These are phyloP conservation scores for Dothideomycetes sp. DNA, from an alignment of 2,329 filamentous ascomycete genomes.

Conservation along the genomic window DNA sequence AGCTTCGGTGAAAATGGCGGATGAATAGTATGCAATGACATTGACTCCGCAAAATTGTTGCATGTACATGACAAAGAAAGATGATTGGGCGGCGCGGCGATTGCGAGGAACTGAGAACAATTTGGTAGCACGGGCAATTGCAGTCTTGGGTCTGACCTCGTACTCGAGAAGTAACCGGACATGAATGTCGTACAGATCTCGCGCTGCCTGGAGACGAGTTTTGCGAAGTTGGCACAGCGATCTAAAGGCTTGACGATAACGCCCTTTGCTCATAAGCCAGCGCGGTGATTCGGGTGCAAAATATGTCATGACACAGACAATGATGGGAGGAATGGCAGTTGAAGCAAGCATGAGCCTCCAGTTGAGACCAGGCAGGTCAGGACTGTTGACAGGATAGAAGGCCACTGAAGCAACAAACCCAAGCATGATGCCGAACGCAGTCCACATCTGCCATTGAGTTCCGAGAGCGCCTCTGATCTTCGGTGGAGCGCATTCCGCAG, in stretches of 20 bases:
- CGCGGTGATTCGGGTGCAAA: slow-evolving; percentile 36
- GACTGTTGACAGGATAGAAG: slow-evolving; percentile 38
- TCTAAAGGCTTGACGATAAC: slow-evolving; percentile 28
- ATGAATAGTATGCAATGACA: slow-evolving; percentile 26
- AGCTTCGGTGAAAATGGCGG: slow-evolving; percentile 22
- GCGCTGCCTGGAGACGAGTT: slow-evolving; percentile 30
- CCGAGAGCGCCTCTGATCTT: slow-evolving; percentile 35
- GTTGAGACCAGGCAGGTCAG: slow-evolving; percentile 29
- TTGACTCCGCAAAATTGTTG: slow-evolving; percentile 19
- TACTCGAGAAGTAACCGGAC: slow-evolving; percentile 14
- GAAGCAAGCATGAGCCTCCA: slow-evolving; percentile 51
- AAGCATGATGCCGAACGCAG: slow-evolving; percentile 36
- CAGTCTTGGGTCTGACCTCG: slow-evolving; percentile 12
- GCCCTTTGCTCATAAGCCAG: slow-evolving; percentile 32
- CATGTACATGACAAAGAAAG: slow-evolving; percentile 18
- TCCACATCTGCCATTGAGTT: slow-evolving; percentile 43
- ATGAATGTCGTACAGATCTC: slow-evolving; percentile 31
- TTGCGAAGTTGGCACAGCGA: slow-evolving; percentile 28
- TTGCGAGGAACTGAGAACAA: slow-evolving; percentile 26
- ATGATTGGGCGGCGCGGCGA: slow-evolving; percentile 24
- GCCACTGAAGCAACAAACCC: slow-evolving; percentile 34
- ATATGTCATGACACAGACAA: slow-evolving; percentile 27
- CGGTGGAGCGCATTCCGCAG: slow-evolving; percentile 31
- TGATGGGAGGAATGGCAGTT: slow-evolving; percentile 41
- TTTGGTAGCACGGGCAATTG: slow-evolving; percentile 21